Conservation (phyloP, 345 rosid genomes). For the Rubroshorea leprosula region DNA sequence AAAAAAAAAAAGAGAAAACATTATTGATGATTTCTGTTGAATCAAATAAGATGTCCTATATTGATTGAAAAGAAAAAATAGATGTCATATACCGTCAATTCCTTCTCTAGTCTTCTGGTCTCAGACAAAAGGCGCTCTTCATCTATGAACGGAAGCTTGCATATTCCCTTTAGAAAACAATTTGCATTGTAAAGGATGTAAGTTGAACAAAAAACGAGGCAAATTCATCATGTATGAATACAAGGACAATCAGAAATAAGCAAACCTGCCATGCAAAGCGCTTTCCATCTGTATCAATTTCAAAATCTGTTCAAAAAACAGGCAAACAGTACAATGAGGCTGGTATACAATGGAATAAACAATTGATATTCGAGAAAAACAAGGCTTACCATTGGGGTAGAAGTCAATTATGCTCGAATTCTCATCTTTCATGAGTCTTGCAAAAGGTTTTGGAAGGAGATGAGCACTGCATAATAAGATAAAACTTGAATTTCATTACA, state of each 20-base stretch:
- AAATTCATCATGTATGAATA: background rate
- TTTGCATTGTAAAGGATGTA: no score
- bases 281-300: constrained; percentile 21
- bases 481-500: background rate
- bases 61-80: background rate
- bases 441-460: constrained; percentile 23
- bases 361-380: background rate
- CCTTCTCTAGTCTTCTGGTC: constrained; percentile 12
- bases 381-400: constrained; percentile 17
- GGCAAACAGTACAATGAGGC: background rate
- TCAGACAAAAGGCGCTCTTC: constrained; percentile 19
- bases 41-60: background rate
- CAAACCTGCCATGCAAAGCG: constrained; percentile 22
- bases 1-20: no score
- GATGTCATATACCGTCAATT: constrained; percentile 8
- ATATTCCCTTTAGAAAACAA: constrained; percentile 18
- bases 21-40: background rate
- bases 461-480: constrained; percentile 12
- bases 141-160: constrained; percentile 25
- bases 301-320: constrained; percentile 16
- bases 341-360: background rate
- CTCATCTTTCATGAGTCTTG: constrained; percentile 10
- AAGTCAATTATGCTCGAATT: constrained; percentile 23
- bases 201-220: no score
- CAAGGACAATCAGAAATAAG: background rate